These are phyloP conservation scores for Dalechampia spathulata DNA, from an alignment of 441 rosid species.

Conservation along the genomic window DNA sequence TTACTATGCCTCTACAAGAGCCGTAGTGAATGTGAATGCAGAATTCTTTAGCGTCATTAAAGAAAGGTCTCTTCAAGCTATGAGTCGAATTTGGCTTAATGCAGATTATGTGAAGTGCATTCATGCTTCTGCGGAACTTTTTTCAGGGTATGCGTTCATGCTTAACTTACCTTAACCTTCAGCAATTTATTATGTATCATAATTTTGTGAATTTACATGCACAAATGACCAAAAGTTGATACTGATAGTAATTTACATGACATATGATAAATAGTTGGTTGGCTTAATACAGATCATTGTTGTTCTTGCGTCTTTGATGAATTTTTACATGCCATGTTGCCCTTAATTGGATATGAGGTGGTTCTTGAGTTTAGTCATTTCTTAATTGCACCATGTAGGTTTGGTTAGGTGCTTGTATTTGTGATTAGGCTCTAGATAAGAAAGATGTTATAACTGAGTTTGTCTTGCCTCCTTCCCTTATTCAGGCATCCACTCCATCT, in stretches of 20 bases:
- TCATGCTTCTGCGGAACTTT: conserved; percentile 75
- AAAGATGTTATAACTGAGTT: background rate
- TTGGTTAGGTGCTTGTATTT: background rate
- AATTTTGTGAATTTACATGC: no score
- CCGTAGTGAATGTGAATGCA: conserved; percentile 67
- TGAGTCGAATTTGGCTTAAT: conserved; percentile 80
- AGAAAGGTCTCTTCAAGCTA: conserved; percentile 63
- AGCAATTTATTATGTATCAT: no score
- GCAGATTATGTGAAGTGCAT: conserved; percentile 91
- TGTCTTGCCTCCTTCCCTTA: background rate
- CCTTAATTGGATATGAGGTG: background rate
- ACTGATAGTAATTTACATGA: no score
- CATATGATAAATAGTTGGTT: no score
- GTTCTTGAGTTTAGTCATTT: background rate
- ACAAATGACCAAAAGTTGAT: no score
- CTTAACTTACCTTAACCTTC: no score
- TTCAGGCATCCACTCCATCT: no score
- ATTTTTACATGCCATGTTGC: background rate
- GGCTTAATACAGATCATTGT: background rate
- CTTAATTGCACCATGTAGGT: background rate
- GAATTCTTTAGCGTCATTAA: conserved; percentile 78
- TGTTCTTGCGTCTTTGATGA: background rate
- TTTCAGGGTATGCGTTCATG: conserved; percentile 66
- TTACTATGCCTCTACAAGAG: conserved; percentile 93
- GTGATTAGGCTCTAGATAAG: background rate